Percentiles rank a stretch among this genome's conserved stretches.
These are phyloP conservation scores for Mycena floridula DNA, from an alignment of 768 basidiomycete species.

Conservation along the genomic window DNA sequence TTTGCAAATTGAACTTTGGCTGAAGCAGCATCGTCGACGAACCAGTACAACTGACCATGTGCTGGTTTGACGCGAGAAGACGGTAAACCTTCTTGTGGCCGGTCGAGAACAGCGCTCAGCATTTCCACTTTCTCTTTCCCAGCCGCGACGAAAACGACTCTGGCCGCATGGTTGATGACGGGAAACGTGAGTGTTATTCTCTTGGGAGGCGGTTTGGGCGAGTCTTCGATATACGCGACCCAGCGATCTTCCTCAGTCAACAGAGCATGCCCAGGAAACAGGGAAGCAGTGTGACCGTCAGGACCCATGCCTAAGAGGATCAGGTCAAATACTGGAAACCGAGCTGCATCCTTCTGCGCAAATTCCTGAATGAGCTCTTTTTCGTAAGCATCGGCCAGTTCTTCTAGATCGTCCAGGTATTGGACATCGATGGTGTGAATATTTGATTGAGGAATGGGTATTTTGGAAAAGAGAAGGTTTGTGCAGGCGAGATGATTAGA, in stretches of 20 bases:
- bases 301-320: constrained; percentile 95
- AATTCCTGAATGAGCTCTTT: constrained; percentile 84
- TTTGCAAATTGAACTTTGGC: constrained; percentile 51
- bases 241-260: constrained; percentile 86
- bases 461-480: constrained; percentile 71
- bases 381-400: constrained; percentile 77
- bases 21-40: constrained; percentile 83
- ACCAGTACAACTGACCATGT: constrained; percentile 92
- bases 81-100: constrained; percentile 75
- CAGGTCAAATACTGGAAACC: constrained; percentile 97
- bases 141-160: constrained; percentile 84
- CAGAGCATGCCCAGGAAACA: constrained; percentile 91
- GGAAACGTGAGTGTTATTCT: constrained; percentile 91
- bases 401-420: constrained; percentile 68
- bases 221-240: constrained; percentile 91
- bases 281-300: constrained; percentile 96
- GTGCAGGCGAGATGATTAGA: constrained; percentile 84
- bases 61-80: constrained; percentile 75
- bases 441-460: constrained; percentile 68
- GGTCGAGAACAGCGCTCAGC: constrained; percentile 69
- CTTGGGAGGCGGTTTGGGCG: constrained; percentile 86
- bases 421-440: constrained; percentile 78
- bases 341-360: constrained; percentile 86
- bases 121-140: constrained; percentile 80
- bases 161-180: constrained; percentile 83